phyloP scores from a whole-genome alignment of 345 rosid genomes.

The Geranium brycei region DNA sequence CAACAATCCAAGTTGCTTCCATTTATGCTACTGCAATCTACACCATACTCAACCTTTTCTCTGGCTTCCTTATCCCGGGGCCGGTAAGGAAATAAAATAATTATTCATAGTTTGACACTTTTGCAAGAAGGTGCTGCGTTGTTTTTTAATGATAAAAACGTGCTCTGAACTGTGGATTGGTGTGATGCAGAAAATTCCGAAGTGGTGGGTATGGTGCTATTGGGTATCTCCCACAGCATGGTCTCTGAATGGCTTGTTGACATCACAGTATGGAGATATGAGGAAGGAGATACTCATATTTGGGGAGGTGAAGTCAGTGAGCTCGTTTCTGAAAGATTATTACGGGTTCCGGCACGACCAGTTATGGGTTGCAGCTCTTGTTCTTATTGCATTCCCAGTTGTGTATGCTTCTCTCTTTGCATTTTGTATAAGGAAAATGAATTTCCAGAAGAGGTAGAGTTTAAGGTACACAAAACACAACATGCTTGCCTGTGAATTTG shows the following conservation, averaged over 20 bases:
- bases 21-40: slow-evolving; percentile 20
- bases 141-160: too few species aligned
- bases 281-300: slow-evolving; percentile 2
- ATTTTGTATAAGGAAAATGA: slow-evolving; percentile 3
- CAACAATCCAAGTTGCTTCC: slow-evolving; percentile 28
- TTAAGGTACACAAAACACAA: too few species aligned
- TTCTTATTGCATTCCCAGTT: slow-evolving; percentile 8
- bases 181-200: slow-evolving; percentile 9
- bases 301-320: slow-evolving; percentile 5
- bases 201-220: slow-evolving; percentile 16
- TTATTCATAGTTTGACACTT: too few species aligned
- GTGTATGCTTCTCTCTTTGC: slow-evolving; percentile 8
- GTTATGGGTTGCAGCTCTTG: slow-evolving; percentile 5
- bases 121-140: too few species aligned
- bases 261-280: slow-evolving; percentile 15
- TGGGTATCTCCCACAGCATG: slow-evolving; percentile 12
- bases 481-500: too few species aligned
- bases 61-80: slow-evolving; percentile 39
- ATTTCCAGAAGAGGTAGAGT: slow-evolving; percentile 6
- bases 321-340: slow-evolving; percentile 5
- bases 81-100: slow-evolving; percentile 13
- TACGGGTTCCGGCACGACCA: slow-evolving; percentile 5
- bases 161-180: too few species aligned
- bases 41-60: slow-evolving; percentile 31
- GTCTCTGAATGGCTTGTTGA: slow-evolving; percentile 9